phyloP scores from a whole-genome alignment of 352 stramenopile species.

The Globisporangium cederbergense region DNA sequence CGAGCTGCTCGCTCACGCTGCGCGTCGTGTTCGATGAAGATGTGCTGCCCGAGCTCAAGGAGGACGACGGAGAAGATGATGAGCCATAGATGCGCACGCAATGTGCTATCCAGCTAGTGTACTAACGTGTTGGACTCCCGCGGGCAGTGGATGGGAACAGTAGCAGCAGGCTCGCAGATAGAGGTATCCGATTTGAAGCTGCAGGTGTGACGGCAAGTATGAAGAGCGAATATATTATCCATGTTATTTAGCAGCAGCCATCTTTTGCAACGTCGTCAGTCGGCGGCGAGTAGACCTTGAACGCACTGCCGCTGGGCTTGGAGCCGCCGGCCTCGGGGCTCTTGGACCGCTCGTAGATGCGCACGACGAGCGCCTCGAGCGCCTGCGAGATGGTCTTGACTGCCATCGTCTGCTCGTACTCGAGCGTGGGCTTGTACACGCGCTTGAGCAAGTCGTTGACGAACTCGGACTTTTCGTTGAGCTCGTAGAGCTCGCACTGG shows the following conservation, averaged over 20 bases:
- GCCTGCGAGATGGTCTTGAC: slow-evolving; percentile 49
- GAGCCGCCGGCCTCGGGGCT: slow-evolving; percentile 42
- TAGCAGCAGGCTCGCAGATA: slow-evolving; percentile 1
- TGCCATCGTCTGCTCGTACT: slow-evolving; percentile 44
- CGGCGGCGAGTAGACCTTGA: slow-evolving; percentile 30
- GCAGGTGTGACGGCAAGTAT: background rate
- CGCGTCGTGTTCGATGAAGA: slow-evolving; percentile 95
- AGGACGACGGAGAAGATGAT: slow-evolving; percentile 30
- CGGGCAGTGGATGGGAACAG: too few relatives aligned
- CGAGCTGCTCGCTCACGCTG: slow-evolving; percentile 95
- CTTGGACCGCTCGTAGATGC: slow-evolving; percentile 69
- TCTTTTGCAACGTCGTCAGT: slow-evolving; percentile 17
- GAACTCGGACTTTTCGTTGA: slow-evolving; percentile 38
- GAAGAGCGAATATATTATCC: slow-evolving; percentile 13
- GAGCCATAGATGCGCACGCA: slow-evolving; percentile 6
- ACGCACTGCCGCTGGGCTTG: slow-evolving; percentile 43
- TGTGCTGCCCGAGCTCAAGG: slow-evolving; percentile 64
- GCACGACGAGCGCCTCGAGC: slow-evolving; percentile 59
- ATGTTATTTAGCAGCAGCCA: slow-evolving; percentile 35
- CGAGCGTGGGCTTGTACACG: slow-evolving; percentile 28
- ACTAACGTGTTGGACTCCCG: too few relatives aligned
- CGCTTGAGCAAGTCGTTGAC: slow-evolving; percentile 28
- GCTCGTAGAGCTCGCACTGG: slow-evolving; percentile 56
- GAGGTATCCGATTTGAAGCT: slow-evolving; percentile 3
- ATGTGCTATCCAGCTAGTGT: too few relatives aligned